Base-by-base conservation (phyloP, 257 asterid species). In the Plantago major region DNA sequence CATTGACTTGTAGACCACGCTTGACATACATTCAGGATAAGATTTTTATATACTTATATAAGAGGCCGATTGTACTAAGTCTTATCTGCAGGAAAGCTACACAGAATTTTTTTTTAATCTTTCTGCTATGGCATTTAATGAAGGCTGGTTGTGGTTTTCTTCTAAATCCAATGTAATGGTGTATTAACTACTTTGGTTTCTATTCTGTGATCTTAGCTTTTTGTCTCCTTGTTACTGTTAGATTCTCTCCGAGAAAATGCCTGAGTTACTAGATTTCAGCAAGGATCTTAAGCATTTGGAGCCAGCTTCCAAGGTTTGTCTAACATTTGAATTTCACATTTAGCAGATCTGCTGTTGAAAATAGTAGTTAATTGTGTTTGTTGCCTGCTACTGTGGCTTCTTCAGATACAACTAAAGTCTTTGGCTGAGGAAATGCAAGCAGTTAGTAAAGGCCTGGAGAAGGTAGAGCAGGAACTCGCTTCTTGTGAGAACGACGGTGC, bases 391-490 rank as follows among this genome's bases (percentile, higher is more conserved):
- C 15, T 62, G 64, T 74, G 73, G 69, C 67, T 67, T 60, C 53
- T 40, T 55, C 67, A 91, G 98, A 91, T 88, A 74, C 95, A 86
- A 86, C 74, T 91, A 75, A 91, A 91, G 79, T 82, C 96, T 50
- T 79, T 91, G 84, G 98, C 98, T 68, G 98, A 91, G 76, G 98
- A 91, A 84, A 91, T 91, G 96, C 96, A 91, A 86, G 98, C 98
- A 72, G 95, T 85, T 64, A 84, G 82, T 81, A 91, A 91, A 78
- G 98, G 98, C 75, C 96, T 91, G 69, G 96, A 88, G 79, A 91
- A 88, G 82, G 96, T 91, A 69, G 95, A 91, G 68, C 95, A 85
- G 72, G 98, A 91, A 82, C 92, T 91, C 55, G 46, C 82, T 68
- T 90, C 95, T 26, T 89, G 92, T 8, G 95, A 85, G 69, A 85